Evolutionary conservation across 1,284 basidiomycete genomes (phyloP), one percentile per base, ranked within the genome.

Genomic region (Ceratobasidium sp.): DNA sequence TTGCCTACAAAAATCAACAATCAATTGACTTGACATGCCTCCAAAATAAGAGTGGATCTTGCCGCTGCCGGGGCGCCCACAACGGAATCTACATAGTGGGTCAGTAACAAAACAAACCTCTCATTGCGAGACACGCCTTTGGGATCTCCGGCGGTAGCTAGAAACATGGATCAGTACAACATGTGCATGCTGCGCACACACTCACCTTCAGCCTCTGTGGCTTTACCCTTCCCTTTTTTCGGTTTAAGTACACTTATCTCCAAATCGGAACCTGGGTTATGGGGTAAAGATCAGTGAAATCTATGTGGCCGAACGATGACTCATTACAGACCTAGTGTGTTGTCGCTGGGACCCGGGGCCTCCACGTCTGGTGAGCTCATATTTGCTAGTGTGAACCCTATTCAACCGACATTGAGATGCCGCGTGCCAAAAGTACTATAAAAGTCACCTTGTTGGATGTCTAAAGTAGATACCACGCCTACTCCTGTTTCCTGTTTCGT

Each of bases 241-340:
- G 39, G 3, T 24, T 69, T 69, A 9, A 37, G 37, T 31, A 19
- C n/a, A 22, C 2, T 46, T 2, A 22, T 43, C 24, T 34, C 65
- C 27, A 31, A 14, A 19, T 16, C 24, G 24, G 43, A 37, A 49
- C 6, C 46, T 34, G 43, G 37, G 24, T 8, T 24, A 46, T 16
- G 9, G 41, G 41, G 46, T 8, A 8, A 29, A n/a, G 37, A 31
- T 62, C 19, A 72, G 69, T 34, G 7, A 39, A 19, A 61, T 9
- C 31, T 29, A 46, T 8, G 37, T 24, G 4, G 19, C 9, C 14
- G 48, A 39, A 62, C 51, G 49, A 41, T 61, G 49, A 41, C 41
- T 72, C 46, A 29, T 46, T 62, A 72, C 59, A 41, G 49, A 71
- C 68, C 68, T 43, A 49, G 16, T 48, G 68, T n/a, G 56, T 34